These are phyloP conservation scores for Aspergillus unguis DNA, from an alignment of 2,329 filamentous ascomycete species.

Conservation along the genomic window DNA sequence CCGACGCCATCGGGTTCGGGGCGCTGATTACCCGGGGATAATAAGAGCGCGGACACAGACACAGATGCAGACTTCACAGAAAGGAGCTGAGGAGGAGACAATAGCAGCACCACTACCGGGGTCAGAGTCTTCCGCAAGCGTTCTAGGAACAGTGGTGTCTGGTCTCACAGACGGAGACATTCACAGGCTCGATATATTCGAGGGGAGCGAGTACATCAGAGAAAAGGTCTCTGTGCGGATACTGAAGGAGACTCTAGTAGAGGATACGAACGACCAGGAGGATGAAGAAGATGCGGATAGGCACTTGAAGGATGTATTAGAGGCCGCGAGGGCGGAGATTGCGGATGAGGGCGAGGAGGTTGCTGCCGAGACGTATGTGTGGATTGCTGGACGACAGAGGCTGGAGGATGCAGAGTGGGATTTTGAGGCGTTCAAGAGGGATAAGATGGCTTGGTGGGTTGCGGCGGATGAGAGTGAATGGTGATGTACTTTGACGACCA, in stretches of 20 bases:
- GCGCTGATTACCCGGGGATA: conserved; percentile 79
- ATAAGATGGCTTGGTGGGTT: conserved; percentile 66
- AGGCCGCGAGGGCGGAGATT: conserved; percentile 52
- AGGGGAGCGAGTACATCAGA: conserved; percentile 70
- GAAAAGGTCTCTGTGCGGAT: conserved; percentile 46
- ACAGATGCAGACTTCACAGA: not conserved
- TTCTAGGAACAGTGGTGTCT: conserved; percentile 72
- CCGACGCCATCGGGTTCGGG: conserved; percentile 65
- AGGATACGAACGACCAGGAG: conserved; percentile 12
- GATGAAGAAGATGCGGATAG: conserved; percentile 26
- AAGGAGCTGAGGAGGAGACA: not conserved
- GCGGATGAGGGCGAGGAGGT: conserved; percentile 46
- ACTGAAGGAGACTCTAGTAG: conserved; percentile 27
- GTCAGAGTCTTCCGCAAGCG: conserved; percentile 41
- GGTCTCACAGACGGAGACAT: conserved; percentile 78
- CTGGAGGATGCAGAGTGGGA: conserved; percentile 82
- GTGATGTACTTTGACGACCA: conserved; percentile 12
- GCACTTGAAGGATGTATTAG: conserved; percentile 38
- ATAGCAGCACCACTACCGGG: too few species aligned
- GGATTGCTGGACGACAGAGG: conserved; percentile 41
- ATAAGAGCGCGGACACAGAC: conserved; percentile 33
- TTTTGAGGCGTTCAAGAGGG: conserved; percentile 73
- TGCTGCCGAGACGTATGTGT: conserved; percentile 65
- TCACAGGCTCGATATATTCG: conserved; percentile 72
- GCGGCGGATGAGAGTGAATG: conserved; percentile 46